These are phyloP conservation scores for Tylopilus plumbeoviolaceoides DNA, from an alignment of 768 basidiomycete genomes.

Conservation along the genomic window DNA sequence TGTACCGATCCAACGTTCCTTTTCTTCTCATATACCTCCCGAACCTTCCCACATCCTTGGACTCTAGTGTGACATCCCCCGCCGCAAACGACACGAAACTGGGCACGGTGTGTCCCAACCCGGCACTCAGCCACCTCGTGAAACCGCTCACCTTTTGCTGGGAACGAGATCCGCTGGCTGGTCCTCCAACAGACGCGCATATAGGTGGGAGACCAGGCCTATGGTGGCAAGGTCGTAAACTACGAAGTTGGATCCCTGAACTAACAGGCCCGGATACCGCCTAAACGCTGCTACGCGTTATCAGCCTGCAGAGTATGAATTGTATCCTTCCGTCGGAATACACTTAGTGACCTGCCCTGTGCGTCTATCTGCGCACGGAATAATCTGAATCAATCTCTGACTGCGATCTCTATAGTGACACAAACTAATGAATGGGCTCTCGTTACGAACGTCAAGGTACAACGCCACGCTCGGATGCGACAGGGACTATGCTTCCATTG, in stretches of 20 bases:
- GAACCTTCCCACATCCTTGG: conserved; percentile 15
- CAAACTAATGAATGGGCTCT: background rate
- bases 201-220: conserved; percentile 35
- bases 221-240: conserved; percentile 34
- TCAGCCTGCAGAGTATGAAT: background rate
- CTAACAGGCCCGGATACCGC: background rate
- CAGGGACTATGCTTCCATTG: no score
- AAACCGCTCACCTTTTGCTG: conserved; percentile 20
- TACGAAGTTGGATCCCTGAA: conserved; percentile 20
- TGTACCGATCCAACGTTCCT: conserved; percentile 71
- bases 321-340: background rate
- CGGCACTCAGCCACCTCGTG: conserved; percentile 17
- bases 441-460: background rate
- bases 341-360: background rate
- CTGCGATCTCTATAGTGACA: background rate
- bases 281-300: background rate
- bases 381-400: background rate
- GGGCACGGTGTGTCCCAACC: conserved; percentile 21
- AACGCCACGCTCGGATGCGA: no score
- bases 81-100: background rate
- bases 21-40: conserved; percentile 80
- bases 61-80: background rate
- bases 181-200: background rate
- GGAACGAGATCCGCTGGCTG: conserved; percentile 14
- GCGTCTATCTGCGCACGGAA: background rate